A percentile compares a stretch with the other conserved stretches of the same genome.
phyloP scores from a whole-genome alignment of 768 basidiomycete species.

The Erythrobasidium yunnanense region DNA sequence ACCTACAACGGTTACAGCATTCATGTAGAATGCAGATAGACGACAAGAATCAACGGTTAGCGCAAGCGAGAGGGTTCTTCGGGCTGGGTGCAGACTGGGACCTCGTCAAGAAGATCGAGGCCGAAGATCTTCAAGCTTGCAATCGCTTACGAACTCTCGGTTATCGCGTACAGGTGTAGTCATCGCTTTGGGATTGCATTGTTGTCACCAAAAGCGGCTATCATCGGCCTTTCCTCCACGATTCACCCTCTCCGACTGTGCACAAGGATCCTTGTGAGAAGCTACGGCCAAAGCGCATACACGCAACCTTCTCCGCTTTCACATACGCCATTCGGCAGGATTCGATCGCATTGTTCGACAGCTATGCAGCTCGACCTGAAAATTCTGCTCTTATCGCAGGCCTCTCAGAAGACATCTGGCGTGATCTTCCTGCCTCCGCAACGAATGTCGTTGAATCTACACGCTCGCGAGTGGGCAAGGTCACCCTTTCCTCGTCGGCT shows the following conservation, averaged over 20 bases:
- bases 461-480: no score
- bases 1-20: constrained; percentile 57
- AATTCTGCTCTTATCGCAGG: no score
- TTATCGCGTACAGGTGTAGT: constrained; percentile 15
- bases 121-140: constrained; percentile 62
- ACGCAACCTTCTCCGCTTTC: not conserved
- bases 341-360: not conserved
- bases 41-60: constrained; percentile 57
- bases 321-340: not conserved
- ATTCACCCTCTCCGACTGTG: no score
- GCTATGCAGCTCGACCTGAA: no score
- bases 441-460: no score
- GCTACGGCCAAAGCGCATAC: not conserved
- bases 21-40: constrained; percentile 64
- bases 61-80: constrained; percentile 72
- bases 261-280: no score
- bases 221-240: not conserved
- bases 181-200: not conserved
- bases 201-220: not conserved
- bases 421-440: no score
- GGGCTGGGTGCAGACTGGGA: constrained; percentile 89
- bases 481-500: no score
- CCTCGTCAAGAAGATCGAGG: constrained; percentile 62
- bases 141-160: constrained; percentile 54
- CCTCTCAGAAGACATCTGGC: no score